Evolutionary conservation across 1,139 yeast genomes (phyloP).

Genomic region (Blastobotrys arbuscula): DNA sequence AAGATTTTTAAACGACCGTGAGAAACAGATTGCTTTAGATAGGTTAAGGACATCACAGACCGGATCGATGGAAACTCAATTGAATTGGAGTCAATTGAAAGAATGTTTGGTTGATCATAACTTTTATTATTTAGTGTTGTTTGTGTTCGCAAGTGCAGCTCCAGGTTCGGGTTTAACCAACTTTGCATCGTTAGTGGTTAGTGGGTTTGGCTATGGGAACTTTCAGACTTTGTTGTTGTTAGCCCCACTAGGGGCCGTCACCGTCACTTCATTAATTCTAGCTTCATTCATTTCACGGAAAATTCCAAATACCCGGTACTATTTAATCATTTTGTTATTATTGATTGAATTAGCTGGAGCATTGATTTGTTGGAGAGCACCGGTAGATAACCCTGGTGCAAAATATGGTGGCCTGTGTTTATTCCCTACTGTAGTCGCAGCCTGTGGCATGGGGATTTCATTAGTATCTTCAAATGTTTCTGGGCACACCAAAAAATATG

Average conservation of each 20-base stretch:
- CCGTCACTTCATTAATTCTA: neutral
- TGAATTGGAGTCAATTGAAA: slow-evolving; percentile 44
- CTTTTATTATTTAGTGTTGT: slow-evolving; percentile 23
- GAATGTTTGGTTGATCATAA: slow-evolving; percentile 18
- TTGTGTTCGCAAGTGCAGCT: neutral
- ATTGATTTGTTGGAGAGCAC: slow-evolving; percentile 13
- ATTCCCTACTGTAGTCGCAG: neutral
- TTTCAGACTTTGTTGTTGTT: slow-evolving; percentile 37
- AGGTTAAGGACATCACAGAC: slow-evolving; percentile 11
- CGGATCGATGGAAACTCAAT: slow-evolving; percentile 39
- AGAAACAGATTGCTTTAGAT: slow-evolving; percentile 13
- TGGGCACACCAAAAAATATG: slow-evolving; percentile 64
- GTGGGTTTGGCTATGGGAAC: slow-evolving; percentile 34
- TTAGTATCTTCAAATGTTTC: slow-evolving; percentile 48
- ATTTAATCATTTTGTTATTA: neutral
- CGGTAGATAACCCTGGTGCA: slow-evolving; percentile 5
- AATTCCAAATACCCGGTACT: neutral
- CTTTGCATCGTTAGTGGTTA: slow-evolving; percentile 20
- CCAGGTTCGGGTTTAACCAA: slow-evolving; percentile 15
- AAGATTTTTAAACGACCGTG: slow-evolving; percentile 42
- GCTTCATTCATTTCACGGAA: neutral
- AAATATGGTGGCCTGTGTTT: slow-evolving; percentile 13
- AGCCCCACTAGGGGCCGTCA: slow-evolving; percentile 35
- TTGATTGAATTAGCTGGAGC: slow-evolving; percentile 10
- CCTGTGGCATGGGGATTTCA: slow-evolving; percentile 30